Conservation (phyloP, 2,329 filamentous ascomycete species). For the Penicillium thymicola region DNA sequence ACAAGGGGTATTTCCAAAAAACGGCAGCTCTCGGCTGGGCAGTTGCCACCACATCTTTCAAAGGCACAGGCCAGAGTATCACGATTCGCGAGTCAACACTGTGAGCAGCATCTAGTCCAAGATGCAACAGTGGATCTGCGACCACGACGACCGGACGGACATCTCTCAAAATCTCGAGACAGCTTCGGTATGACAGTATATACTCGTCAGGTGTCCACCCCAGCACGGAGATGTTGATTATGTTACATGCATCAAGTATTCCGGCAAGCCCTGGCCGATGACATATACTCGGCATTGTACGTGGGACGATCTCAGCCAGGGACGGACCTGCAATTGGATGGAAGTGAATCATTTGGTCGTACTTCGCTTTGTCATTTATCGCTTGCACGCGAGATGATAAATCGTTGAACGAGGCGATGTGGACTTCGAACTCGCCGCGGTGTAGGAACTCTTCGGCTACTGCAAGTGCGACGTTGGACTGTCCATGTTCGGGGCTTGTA, state of each 20-base stretch:
- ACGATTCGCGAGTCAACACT: slow-evolving; percentile 34
- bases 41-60: slow-evolving; percentile 40
- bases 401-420: slow-evolving; percentile 45
- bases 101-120: slow-evolving; percentile 45
- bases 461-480: slow-evolving; percentile 49
- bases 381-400: slow-evolving; percentile 35
- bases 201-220: slow-evolving; percentile 44
- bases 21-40: slow-evolving; percentile 38
- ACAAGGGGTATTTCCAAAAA: slow-evolving; percentile 37
- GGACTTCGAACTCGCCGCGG: slow-evolving; percentile 39
- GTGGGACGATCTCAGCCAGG: slow-evolving; percentile 34
- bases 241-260: slow-evolving; percentile 33
- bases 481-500: slow-evolving; percentile 47
- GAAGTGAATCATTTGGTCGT: slow-evolving; percentile 22
- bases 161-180: slow-evolving; percentile 37
- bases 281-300: slow-evolving; percentile 26
- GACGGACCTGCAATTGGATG: slow-evolving; percentile 35
- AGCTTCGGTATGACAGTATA: slow-evolving; percentile 39
- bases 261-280: slow-evolving; percentile 36
- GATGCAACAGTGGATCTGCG: slow-evolving; percentile 45
- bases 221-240: slow-evolving; percentile 27
- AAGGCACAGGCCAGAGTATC: slow-evolving; percentile 47
- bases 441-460: slow-evolving; percentile 41
- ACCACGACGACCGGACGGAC: slow-evolving; percentile 43
- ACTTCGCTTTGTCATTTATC: slow-evolving; percentile 18